Base-by-base conservation (phyloP, 768 basidiomycete genomes). In the Tulasnella sp. region DNA sequence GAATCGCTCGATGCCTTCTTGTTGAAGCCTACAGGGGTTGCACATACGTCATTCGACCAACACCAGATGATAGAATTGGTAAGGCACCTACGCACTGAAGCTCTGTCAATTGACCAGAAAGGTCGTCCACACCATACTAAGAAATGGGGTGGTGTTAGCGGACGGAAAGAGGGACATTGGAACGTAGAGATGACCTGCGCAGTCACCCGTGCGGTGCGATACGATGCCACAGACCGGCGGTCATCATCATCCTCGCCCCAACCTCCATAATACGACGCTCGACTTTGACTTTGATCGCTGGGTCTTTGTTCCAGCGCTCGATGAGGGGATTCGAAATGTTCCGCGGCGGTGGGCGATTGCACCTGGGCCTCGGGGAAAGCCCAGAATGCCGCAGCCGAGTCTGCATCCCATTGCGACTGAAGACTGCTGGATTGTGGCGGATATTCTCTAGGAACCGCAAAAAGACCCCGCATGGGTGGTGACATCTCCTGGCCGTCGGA, bases 1-100 rank as follows among this genome's bases (percentile, higher is more conserved):
- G 80, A 94, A 94, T 25, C 85, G 87, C 67, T 83, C 84, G 25
- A 95, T 81, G 36, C 86, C 87, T 80, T 91, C 91, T 19, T 71
- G 22, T 75, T 90, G 89, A 19, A 89, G 70, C 17, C 78, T 78
- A 42, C 67, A 14, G 42, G 72, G 29, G 12, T 7, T 58, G 4
- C 3, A 15, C 22, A 72, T 67, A 40, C 58, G 52, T 58, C 38
- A 77, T 5, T 19, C 15, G 15, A 31, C 25, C 58, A 1, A 0
- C 4, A 64, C n/a, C 40, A 25, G 17, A 14, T 3, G n/a, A 25
- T 0, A 15, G 2, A 25, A 9, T 9, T 31, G 7, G 15, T 22
- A n/a, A 54, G 14, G 11, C 31, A 38, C 31, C 19, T 70, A 38
- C 76, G 77, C 49, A 78, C 79, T 67, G 76, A 29, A 76, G 37